Evolutionary conservation across 164 flowering plant species (phyloP), one percentile per base, ranked within the genome.

Genomic region (Dillenia suffruticosa): DNA sequence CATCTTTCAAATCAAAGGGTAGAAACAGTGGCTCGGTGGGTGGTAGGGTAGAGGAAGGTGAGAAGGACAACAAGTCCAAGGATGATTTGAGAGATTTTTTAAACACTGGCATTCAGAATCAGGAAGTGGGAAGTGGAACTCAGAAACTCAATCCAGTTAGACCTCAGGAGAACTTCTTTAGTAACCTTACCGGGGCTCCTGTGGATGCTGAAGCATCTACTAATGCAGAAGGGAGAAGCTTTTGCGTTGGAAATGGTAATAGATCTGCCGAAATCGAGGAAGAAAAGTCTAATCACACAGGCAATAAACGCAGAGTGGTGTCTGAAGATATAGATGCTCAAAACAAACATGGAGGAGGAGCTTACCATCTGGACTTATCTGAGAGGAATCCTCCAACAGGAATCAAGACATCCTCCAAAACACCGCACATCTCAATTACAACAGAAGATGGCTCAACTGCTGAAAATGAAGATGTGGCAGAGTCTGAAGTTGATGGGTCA

Each of bases 401-500:
- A 16, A 51, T 32, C 55, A 32, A 26, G 46, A 16, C 49, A 40
- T 51, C 56, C 3, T 44, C 65, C 22, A 90, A 68, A 70, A 57
- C 72, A 43, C 79, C 94, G 12, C 84, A 82, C 61, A 70, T 89
- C 60, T 83, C 97, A 46, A 63, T 84, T 44, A 78, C 83, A n/a
- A 79, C 90, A 12, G 93, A 89, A 63, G 97, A 89, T 44, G 92
- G 90, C 17, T 89, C 91, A 26, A 76, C 84, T 64, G 89, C 90
- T 48, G 96, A 87, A 65, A 90, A 86, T 77, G 97, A 89, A 78
- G 98, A 87, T 77, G 93, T 86, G 45, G 96, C 91, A 40, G 98
- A 89, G 54, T 94, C 97, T 46, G 96, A 86, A 72, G 86, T 76
- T 15, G 92, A 83, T 56, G 86, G 82, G 52, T 86, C 92, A 45